Base-by-base conservation (phyloP, 2,329 filamentous ascomycete genomes). In the Penicillium sp. region DNA sequence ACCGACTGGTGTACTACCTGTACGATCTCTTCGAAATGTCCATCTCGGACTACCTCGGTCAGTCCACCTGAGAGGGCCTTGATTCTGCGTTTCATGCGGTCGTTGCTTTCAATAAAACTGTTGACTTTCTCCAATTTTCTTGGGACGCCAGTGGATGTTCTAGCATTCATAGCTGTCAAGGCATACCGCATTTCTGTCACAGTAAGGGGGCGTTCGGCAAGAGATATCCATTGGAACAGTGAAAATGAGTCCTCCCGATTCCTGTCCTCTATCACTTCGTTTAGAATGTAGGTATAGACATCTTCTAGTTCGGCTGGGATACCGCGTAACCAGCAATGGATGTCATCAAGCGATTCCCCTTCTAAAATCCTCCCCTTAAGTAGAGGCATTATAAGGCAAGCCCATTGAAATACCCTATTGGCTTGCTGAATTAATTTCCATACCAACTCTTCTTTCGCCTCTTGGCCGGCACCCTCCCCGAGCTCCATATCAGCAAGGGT, bases 351-450 rank as follows among this genome's bases (percentile, higher is more conserved):
- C 16, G 61, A 61, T 22, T 56, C 35, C 11, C 54, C 58, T 2
- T 58, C 58, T 13, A 13, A 5, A 4, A 59, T 47, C 5, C 14
- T 52, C 27, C 16, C 31, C 14, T 22, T 8, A 1, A 53, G 9
- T 6, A 58, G 41, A 48, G 60, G 60, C 8, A 59, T 33, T 0
- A 60, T 44, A 3, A 60, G 24, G 33, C 26, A 31, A 7, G 22
- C 52, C 60, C 57, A 62, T 50, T 55, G 57, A 29, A 62, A 62
- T 0, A 62, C 21, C 2, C 52, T 43, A 21, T 60, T 51, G 1
- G 55, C 55, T 37, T 53, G 37, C 13, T 53, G 22, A 19, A 43
- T 51, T 6, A 60, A 27, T 35, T 55, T 1, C 13, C 41, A 9
- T 5, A 41, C 10, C 22, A 60, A 21, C 1, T 1, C 22, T 11